Percentiles rank a stretch among this genome's conserved stretches.
These are phyloP conservation scores for Neonectria sp. DNA, from an alignment of 2,329 filamentous ascomycete species.

Conservation along the genomic window DNA sequence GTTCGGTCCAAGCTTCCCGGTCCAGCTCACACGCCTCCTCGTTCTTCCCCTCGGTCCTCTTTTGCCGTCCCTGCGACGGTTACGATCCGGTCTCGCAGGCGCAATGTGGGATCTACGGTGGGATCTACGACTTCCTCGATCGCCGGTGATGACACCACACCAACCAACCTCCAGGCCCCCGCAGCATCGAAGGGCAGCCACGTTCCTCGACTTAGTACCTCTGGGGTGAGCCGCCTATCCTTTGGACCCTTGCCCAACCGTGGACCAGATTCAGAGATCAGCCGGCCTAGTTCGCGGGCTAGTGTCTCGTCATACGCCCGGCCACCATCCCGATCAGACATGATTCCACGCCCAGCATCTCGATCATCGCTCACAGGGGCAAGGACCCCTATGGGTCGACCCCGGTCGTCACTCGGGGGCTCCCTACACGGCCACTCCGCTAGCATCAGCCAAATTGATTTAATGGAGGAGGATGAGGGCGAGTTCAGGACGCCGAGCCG, in stretches of 20 bases:
- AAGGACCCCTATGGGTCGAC: constrained; percentile 78
- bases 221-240: constrained; percentile 74
- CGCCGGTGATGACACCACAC: constrained; percentile 67
- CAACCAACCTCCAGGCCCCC: constrained; percentile 57
- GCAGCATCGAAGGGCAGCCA: constrained; percentile 63
- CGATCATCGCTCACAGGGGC: constrained; percentile 73
- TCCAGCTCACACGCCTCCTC: constrained; percentile 82
- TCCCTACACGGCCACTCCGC: constrained; percentile 72
- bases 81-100: constrained; percentile 79
- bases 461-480: constrained; percentile 59
- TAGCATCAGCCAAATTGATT: constrained; percentile 70
- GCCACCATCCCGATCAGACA: constrained; percentile 68
- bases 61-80: constrained; percentile 69
- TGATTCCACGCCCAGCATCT: constrained; percentile 74
- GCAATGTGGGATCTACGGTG: constrained; percentile 71
- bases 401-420: constrained; percentile 79
- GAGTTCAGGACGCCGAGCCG: constrained; percentile 68
- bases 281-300: constrained; percentile 81
- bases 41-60: constrained; percentile 79
- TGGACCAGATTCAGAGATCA: constrained; percentile 61
- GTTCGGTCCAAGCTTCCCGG: constrained; percentile 93
- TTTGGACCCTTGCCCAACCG: constrained; percentile 74
- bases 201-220: constrained; percentile 72
- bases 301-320: constrained; percentile 71
- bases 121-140: constrained; percentile 69